Percentiles rank a stretch among this genome's conserved stretches.
Evolutionary conservation across 768 basidiomycete genomes (phyloP).

Genomic region (Lentinula detonsa): DNA sequence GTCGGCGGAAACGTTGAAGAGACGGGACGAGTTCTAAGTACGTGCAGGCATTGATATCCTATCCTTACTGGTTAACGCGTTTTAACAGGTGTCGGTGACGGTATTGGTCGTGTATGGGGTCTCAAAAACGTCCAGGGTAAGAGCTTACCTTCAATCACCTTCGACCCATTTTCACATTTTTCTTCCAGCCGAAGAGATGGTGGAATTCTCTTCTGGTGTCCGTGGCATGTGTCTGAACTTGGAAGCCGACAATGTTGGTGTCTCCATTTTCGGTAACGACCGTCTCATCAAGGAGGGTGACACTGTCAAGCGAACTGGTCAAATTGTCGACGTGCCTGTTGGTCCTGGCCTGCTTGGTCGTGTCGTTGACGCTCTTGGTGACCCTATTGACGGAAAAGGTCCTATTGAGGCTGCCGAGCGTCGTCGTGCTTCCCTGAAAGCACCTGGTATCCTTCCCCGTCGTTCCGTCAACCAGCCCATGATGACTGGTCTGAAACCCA

Average conservation of each 20-base stretch:
- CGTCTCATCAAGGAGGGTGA: constrained; percentile 99
- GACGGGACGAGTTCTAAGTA: constrained; percentile 97
- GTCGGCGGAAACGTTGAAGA: constrained; percentile 96
- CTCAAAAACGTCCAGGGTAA: constrained; percentile 96
- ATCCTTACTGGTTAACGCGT: constrained; percentile 3
- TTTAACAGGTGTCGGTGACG: constrained; percentile 90
- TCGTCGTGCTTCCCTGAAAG: constrained; percentile 96
- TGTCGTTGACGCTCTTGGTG: constrained; percentile 98
- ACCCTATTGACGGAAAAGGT: constrained; percentile 99
- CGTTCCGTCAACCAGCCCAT: constrained; percentile 99
- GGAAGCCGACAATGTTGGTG: constrained; percentile 99
- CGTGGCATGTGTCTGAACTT: constrained; percentile 99
- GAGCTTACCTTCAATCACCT: constrained; percentile 12
- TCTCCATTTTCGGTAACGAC: constrained; percentile 98
- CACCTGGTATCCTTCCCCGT: constrained; percentile 98
- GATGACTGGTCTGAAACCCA: constrained; percentile 99
- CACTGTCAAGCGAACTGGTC: constrained; percentile 99
- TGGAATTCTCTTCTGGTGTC: constrained; percentile 99
- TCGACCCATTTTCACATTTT: constrained; percentile 8
- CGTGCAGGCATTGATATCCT: constrained; percentile 23
- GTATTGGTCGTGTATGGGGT: constrained; percentile 99
- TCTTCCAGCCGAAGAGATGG: constrained; percentile 94
- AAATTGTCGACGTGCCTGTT: constrained; percentile 99
- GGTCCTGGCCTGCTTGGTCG: constrained; percentile 96
- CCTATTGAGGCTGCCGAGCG: constrained; percentile 92